Evolutionary conservation across 2,329 filamentous ascomycete genomes (phyloP), one percentile per base, ranked within the genome.

Genomic region (Venturia oleaginea): DNA sequence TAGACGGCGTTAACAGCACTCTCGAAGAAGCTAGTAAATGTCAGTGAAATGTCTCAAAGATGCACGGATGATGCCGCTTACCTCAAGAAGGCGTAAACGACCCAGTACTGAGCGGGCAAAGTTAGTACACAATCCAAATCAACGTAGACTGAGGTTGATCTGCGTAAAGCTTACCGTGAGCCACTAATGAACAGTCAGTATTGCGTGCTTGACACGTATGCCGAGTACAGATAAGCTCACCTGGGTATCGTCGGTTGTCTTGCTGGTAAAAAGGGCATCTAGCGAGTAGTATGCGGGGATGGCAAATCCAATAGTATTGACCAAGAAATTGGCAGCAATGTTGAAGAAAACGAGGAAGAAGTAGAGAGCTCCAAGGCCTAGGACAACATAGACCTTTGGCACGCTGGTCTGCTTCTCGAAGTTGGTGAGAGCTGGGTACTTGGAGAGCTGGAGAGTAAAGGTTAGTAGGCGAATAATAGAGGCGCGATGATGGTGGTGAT

Each of bases 301-400:
- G 71, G 89, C 79, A 75, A 94, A 94, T 67, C 91, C 91, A 70
- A 90, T 90, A 69, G 92, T 79, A 81, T 95, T 95, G 79, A 91
- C 92, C 70, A 95, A 82, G 73, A 94, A 88, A 79, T 92, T 90
- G 71, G 91, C 90, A 68, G 88, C 91, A 69, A 94, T 89, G 84
- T 95, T 95, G 83, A 95, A 92, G 80, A 94, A 86, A 79, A 94
- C 90, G 71, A 94, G 85, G 81, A 93, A 91, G 80, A 94, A 91
- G 83, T 95, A 95, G 69, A 92, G 84, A 62, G 86, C 86, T 66
- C 78, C 87, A 65, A 91, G 74, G 71, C 90, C 91, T 71, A 93
- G 86, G 73, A 90, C 83, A 69, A 86, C 88, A 76, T 95, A 94
- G 72, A 90, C 88, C 83, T 95, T 95, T 75, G 91, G 91, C 61